Conservation (phyloP, 116 monocot species). For the Phalaenopsis hybrid region DNA sequence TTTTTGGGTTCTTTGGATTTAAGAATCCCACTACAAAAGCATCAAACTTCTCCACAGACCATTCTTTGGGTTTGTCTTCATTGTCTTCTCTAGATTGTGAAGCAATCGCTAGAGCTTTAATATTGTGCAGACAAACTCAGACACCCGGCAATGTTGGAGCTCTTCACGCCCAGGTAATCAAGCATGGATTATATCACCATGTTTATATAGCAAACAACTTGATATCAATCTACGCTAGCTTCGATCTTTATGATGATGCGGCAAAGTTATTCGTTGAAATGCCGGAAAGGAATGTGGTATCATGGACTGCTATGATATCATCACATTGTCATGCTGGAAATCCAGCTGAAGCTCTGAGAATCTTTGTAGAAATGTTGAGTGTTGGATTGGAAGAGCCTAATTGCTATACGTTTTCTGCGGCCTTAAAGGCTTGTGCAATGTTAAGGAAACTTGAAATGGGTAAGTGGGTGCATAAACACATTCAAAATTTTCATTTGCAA, state of each 20-base stretch:
- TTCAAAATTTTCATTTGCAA: constrained; percentile 8
- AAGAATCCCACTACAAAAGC: neutral
- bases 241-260: constrained; percentile 29
- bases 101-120: constrained; percentile 23
- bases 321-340: constrained; percentile 29
- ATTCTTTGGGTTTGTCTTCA: neutral
- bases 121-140: constrained; percentile 10
- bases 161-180: constrained; percentile 44
- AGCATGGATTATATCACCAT: constrained; percentile 24
- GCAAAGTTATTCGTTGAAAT: constrained; percentile 55
- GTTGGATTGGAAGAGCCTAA: constrained; percentile 35
- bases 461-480: constrained; percentile 39
- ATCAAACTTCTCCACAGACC: neutral
- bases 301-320: constrained; percentile 66
- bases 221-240: constrained; percentile 37
- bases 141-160: constrained; percentile 23
- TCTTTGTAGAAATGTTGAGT: constrained; percentile 42
- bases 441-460: constrained; percentile 45
- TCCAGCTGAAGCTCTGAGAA: constrained; percentile 32
- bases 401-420: constrained; percentile 36
- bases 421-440: constrained; percentile 56
- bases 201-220: constrained; percentile 53
- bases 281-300: constrained; percentile 50
- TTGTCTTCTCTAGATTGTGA: constrained; percentile 3
- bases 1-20: neutral